Evolutionary conservation across 108 stramenopile species (phyloP), one percentile per base, ranked within the genome.

Genomic region (Thalassiosira profunda): DNA sequence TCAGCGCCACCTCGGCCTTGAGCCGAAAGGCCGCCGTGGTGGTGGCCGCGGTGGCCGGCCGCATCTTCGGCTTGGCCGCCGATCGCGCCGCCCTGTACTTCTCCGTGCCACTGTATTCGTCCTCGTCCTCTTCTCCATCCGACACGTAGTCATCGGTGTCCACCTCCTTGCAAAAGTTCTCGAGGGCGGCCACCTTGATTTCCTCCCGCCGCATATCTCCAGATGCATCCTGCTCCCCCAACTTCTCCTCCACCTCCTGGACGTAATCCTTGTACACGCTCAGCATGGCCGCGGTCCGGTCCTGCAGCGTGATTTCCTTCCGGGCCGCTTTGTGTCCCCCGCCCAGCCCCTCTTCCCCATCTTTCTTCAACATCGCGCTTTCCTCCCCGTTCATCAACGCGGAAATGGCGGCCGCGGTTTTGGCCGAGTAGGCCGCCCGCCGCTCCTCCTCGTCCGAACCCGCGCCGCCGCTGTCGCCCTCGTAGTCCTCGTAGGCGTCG

Each of bases 11-110:
- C n/a, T 66, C 73, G 20, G 63, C 73, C 35, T 59, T 66, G 26
- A 65, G 55, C 43, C 72, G 63, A 58, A 73, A 73, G 0, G 72
- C 72, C 11, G 72, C 62, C 3, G 63, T 64, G 51, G 72, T 72
- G 15, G 71, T 46, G 14, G 71, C 71, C 14, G 71, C 71, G 37
- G 71, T 72, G 15, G 61, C 25, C n/a, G 67, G 10, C 38, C 40
- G 35, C 24, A 0, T 15, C 35, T 37, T 17, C 24, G 38, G 1
- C 47, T n/a, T n/a, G 26, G 52, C 1, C 10, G 42, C 18, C 36
- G n/a, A 15, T 9, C 35, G 17, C 47, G 30, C 3, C 41, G 59
- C 4, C 52, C 20, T 11, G 12, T 43, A 47, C 46, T 25, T 25
- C 6, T 47, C 46, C 4, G 46, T 47, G 4, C 46, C 46, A 9